phyloP scores from a whole-genome alignment of 768 basidiomycete species.

The Calocera viscosa region DNA sequence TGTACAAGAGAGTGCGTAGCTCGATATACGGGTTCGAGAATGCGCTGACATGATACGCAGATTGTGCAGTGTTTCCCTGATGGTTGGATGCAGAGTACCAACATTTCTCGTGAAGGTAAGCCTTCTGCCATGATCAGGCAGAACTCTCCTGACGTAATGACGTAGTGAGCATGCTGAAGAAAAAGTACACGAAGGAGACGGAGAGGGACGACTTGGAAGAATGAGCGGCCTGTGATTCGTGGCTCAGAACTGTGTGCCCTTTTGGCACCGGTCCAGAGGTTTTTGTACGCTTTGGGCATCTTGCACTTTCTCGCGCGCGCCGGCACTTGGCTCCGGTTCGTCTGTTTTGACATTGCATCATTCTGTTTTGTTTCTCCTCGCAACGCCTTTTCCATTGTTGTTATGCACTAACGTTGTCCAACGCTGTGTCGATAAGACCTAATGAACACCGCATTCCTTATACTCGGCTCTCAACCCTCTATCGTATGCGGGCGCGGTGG shows the following conservation, averaged over 20 bases:
- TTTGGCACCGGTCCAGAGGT: background rate
- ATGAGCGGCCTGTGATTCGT: background rate
- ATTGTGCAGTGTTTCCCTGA: conserved; percentile 71
- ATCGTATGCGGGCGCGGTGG: background rate
- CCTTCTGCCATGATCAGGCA: conserved; percentile 5
- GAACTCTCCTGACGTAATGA: background rate
- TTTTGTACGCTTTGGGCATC: background rate
- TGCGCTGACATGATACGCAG: conserved; percentile 24
- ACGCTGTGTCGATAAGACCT: background rate
- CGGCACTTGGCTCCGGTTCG: background rate
- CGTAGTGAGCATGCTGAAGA: conserved; percentile 16
- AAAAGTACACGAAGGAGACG: conserved; percentile 10
- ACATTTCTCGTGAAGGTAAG: conserved; percentile 76
- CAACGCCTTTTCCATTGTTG: background rate
- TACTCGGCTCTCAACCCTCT: background rate
- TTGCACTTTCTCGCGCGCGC: background rate
- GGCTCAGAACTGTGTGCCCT: background rate
- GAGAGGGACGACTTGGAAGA: conserved; percentile 5
- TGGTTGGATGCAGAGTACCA: conserved; percentile 76
- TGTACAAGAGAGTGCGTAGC: conserved; percentile 59
- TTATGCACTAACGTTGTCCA: background rate
- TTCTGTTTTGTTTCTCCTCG: background rate
- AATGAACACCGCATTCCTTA: conserved; percentile 1
- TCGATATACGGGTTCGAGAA: background rate
- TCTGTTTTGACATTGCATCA: background rate